phyloP scores from a whole-genome alignment of 768 basidiomycete species.

The Termitomyces sp. region DNA sequence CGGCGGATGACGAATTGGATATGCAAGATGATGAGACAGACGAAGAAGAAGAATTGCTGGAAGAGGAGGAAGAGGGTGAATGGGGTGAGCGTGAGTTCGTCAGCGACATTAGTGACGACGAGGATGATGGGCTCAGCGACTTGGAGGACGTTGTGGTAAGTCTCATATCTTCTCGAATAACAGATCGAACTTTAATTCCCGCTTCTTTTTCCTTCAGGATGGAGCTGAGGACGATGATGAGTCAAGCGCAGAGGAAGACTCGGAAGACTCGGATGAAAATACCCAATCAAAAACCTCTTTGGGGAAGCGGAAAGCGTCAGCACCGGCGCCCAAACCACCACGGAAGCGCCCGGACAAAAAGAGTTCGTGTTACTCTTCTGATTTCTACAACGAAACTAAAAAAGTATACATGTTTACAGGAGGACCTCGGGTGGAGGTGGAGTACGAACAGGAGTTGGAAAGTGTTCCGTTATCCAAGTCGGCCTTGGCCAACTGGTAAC shows the following conservation, averaged over 20 bases:
- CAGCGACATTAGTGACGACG: constrained; percentile 69
- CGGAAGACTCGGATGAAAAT: constrained; percentile 35
- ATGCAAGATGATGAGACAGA: constrained; percentile 57
- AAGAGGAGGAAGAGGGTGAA: constrained; percentile 45
- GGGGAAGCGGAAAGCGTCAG: constrained; percentile 66
- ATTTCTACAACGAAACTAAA: neutral
- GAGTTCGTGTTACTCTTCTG: constrained; percentile 37
- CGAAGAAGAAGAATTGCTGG: constrained; percentile 57
- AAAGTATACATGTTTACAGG: constrained; percentile 30
- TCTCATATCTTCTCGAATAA: constrained; percentile 11
- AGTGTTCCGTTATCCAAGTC: constrained; percentile 53
- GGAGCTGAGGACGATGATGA: constrained; percentile 23
- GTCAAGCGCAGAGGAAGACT: constrained; percentile 39
- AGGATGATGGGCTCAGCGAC: constrained; percentile 61
- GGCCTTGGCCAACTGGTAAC: constrained; percentile 51
- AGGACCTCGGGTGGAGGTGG: constrained; percentile 86
- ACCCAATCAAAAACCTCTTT: constrained; percentile 38
- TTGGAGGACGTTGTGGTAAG: constrained; percentile 67
- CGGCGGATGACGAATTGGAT: constrained; percentile 46
- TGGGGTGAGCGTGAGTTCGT: constrained; percentile 71
- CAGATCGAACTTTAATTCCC: neutral
- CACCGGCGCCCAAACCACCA: constrained; percentile 37
- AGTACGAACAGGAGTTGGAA: constrained; percentile 93
- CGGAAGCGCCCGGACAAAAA: constrained; percentile 59
- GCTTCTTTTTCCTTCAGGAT: constrained; percentile 23